phyloP scores from a whole-genome alignment of 1,284 basidiomycete genomes.

The Psilocybe mexicana region DNA sequence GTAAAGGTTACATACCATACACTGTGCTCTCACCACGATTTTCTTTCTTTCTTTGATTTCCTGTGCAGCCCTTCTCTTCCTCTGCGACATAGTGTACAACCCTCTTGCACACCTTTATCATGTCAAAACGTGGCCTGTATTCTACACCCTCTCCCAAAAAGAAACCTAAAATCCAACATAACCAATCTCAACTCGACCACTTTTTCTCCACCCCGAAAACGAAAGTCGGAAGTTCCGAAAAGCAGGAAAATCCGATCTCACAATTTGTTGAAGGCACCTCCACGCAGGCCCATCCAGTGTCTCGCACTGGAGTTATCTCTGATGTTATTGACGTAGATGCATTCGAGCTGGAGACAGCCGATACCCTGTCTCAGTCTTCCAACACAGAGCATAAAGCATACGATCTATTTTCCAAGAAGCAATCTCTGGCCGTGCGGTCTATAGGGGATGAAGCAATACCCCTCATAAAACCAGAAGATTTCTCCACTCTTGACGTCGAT shows the following conservation, averaged over 20 bases:
- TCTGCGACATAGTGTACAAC: too few species aligned
- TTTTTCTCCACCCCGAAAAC: constrained; percentile 22
- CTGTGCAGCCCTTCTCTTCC: background rate
- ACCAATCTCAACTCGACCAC: constrained; percentile 22
- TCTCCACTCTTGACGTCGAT: constrained; percentile 44
- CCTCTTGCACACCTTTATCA: background rate
- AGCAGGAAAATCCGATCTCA: background rate
- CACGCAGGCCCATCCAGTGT: background rate
- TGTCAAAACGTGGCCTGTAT: constrained; percentile 19
- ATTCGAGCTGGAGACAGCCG: constrained; percentile 6
- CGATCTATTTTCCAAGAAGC: background rate
- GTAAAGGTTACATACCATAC: too few species aligned
- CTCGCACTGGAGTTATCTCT: background rate
- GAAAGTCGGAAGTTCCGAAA: background rate
- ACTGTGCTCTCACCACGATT: too few species aligned
- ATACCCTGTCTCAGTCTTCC: background rate
- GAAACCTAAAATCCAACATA: constrained; percentile 18
- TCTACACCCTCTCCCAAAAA: constrained; percentile 15
- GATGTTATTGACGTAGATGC: constrained; percentile 22
- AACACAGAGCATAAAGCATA: background rate
- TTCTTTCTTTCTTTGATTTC: too few species aligned
- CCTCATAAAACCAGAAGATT: constrained; percentile 11
- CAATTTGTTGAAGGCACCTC: constrained; percentile 17
- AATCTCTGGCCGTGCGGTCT: background rate
- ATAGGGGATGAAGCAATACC: background rate